These are phyloP conservation scores for Curvularia sp. DNA, from an alignment of 2,329 filamentous ascomycete species.

Conservation along the genomic window DNA sequence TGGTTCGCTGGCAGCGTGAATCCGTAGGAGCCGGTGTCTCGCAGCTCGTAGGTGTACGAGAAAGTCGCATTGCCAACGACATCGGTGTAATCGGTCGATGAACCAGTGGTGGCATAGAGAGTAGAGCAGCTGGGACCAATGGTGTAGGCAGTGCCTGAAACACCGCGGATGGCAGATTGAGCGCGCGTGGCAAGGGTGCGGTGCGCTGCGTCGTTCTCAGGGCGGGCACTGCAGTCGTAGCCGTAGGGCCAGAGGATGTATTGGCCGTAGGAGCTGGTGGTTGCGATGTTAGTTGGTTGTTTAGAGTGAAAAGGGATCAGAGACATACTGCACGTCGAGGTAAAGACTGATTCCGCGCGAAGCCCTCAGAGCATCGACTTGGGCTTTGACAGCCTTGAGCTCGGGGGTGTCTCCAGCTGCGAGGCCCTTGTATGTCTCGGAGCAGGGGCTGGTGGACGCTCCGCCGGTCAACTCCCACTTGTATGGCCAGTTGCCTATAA, in stretches of 20 bases:
- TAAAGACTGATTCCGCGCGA: conserved; percentile 63
- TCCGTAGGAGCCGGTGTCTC: conserved; percentile 57
- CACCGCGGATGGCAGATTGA: conserved; percentile 61
- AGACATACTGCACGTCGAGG: conserved; percentile 69
- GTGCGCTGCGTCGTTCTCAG: conserved; percentile 57
- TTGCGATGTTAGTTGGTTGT: neutral
- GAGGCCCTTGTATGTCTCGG: conserved; percentile 48
- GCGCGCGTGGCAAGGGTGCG: conserved; percentile 60
- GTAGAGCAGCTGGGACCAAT: conserved; percentile 63
- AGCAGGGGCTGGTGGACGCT: conserved; percentile 48
- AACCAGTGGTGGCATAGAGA: conserved; percentile 63
- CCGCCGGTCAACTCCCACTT: conserved; percentile 46
- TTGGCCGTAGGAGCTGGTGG: conserved; percentile 22
- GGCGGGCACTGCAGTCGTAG: conserved; percentile 60
- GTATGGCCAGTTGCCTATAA: conserved; percentile 45
- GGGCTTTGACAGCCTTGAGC: conserved; percentile 52
- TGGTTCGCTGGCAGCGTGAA: conserved; percentile 59
- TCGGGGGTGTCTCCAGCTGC: conserved; percentile 45
- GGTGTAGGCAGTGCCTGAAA: conserved; percentile 57
- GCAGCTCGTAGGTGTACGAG: conserved; percentile 58
- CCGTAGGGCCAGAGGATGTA: conserved; percentile 61
- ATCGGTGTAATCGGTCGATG: conserved; percentile 54
- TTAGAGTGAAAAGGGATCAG: neutral
- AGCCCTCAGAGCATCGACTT: conserved; percentile 50
- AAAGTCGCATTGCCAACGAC: conserved; percentile 53